Conservation (phyloP, 306 rosid genomes). For the Neltuma alba region DNA sequence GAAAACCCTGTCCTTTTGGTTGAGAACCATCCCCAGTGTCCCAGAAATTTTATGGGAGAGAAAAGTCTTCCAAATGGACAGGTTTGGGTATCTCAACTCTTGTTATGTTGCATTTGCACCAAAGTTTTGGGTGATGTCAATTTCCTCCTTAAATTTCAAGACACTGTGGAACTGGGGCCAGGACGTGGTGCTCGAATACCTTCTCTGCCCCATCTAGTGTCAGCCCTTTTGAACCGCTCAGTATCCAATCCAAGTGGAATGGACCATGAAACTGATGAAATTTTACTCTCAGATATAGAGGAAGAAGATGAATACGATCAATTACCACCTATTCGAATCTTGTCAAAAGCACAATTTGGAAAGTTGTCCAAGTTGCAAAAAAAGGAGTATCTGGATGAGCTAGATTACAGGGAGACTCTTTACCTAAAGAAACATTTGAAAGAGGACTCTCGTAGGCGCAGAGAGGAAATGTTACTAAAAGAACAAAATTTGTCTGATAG, state of each 20-base stretch:
- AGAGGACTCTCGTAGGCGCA: slow-evolving; percentile 61
- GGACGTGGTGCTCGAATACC: slow-evolving; percentile 53
- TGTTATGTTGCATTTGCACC: slow-evolving; percentile 74
- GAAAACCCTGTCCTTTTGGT: slow-evolving; percentile 85
- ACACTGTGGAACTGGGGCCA: slow-evolving; percentile 77
- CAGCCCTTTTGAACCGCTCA: slow-evolving; percentile 61
- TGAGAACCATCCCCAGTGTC: slow-evolving; percentile 89
- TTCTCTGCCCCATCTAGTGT: slow-evolving; percentile 89
- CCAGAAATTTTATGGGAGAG: slow-evolving; percentile 68
- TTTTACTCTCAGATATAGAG: slow-evolving; percentile 52
- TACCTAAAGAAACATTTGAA: slow-evolving; percentile 82
- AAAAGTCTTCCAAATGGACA: slow-evolving; percentile 91
- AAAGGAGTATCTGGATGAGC: slow-evolving; percentile 79
- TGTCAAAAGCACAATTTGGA: slow-evolving; percentile 77
- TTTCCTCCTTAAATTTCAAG: slow-evolving; percentile 68
- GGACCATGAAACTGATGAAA: slow-evolving; percentile 58
- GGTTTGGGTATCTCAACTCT: slow-evolving; percentile 87
- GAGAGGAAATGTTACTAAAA: slow-evolving; percentile 49
- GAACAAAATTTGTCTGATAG: slow-evolving; percentile 36
- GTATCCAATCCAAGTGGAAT: slow-evolving; percentile 44
- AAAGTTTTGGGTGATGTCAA: slow-evolving; percentile 84
- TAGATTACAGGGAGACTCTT: slow-evolving; percentile 90
- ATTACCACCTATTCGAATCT: slow-evolving; percentile 74
- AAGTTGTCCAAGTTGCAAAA: slow-evolving; percentile 70
- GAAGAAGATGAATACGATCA: slow-evolving; percentile 85